Evolutionary conservation across 1,284 basidiomycete genomes (phyloP), one percentile per base, ranked within the genome.

Genomic region (Dichomitus squalens): DNA sequence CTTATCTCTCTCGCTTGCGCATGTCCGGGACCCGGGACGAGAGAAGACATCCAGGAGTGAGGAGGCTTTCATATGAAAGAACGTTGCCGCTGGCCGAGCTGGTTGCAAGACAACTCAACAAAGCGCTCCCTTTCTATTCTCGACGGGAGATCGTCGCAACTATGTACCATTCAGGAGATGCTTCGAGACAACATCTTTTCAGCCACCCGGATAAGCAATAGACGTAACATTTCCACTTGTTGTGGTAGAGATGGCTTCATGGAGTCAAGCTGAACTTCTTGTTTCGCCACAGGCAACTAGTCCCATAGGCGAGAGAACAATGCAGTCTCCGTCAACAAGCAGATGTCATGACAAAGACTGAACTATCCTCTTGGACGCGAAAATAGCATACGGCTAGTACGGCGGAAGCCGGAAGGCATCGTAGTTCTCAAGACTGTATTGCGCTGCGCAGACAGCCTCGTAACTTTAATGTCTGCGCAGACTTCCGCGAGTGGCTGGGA

Each of bases 1-100:
- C 56, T 57, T 60, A 58, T 63, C 58, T 58, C 47, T 43, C 51
- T 43, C 44, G 41, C 43, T 46, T 44, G 41, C 50, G 44, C 39
- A 51, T 21, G 36, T 38, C 57, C 58, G 57, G 47, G 46, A 35
- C 53, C 59, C 61, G 61, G 58, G 49, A 55, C 61, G 58, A 58
- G 52, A 50, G 38, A 60, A 58, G 58, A 29, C 4, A 27, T 57
- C 53, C 61, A 46, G 29, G 7, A 25, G 41, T 49, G 44, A 34
- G 61, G 58, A 58, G 51, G 47, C 58, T 52, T 35, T 31, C 40
- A 39, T 47, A 56, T 41, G 51, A 55, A 38, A 52, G 52, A 47
- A 57, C 25, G 25, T 16, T 18, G 20, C n/a, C 31, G 8, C 6
- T 20, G 43, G 29, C 29, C 11, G 29, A 11, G 29, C 29, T 11